Conservation (phyloP, 345 rosid species). For the Camelina laxa region DNA sequence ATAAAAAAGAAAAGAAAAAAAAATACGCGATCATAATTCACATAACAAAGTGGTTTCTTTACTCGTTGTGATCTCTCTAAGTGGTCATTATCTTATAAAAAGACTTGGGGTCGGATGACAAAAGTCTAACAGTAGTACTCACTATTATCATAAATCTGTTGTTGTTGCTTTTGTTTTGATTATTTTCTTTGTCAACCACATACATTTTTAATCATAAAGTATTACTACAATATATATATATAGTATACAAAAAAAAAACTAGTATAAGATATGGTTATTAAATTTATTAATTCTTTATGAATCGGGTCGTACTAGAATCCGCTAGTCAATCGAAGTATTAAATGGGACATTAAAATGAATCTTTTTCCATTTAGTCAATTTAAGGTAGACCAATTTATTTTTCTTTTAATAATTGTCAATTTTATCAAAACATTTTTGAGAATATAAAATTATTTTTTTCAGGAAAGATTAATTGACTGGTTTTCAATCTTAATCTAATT, state of each 20-base stretch:
- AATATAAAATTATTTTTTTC: not conserved
- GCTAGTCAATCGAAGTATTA: conserved; percentile 3
- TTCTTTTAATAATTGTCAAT: not conserved
- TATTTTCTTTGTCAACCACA: not conserved
- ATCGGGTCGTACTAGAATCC: conserved; percentile 1
- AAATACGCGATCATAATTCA: too few relatives aligned
- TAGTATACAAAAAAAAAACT: too few relatives aligned
- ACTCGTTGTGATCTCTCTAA: too few relatives aligned
- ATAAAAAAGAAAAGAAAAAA: too few relatives aligned
- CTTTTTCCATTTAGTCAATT: conserved; percentile 5
- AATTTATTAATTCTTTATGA: not conserved
- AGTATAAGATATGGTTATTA: too few relatives aligned
- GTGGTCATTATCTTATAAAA: too few relatives aligned
- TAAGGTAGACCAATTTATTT: not conserved
- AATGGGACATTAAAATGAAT: not conserved
- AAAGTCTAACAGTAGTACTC: not conserved
- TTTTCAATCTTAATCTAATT: not conserved
- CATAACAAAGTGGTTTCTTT: too few relatives aligned
- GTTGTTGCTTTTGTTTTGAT: conserved; percentile 5
- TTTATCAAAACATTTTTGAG: not conserved
- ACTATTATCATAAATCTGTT: not conserved
- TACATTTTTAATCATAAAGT: not conserved
- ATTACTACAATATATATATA: not conserved
- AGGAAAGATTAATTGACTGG: not conserved
- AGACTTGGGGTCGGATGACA: not conserved